Evolutionary conservation across 179 eudicot genomes (phyloP), one percentile per base, ranked within the genome.

Genomic region (Drosera spatulata): DNA sequence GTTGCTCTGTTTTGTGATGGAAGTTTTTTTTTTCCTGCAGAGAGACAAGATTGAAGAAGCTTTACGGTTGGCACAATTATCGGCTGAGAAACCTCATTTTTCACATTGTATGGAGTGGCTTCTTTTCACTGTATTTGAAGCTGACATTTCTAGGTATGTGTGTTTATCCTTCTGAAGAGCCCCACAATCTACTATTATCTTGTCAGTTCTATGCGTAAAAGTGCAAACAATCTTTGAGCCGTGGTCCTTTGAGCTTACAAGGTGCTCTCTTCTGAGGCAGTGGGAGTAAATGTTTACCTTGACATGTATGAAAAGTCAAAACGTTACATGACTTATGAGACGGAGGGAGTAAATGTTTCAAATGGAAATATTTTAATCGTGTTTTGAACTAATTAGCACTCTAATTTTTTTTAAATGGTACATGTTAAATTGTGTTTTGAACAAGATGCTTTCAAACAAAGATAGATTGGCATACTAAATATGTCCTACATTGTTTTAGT

Each of bases 61-160:
- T 64, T 79, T 93, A 57, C 82, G 85, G 65, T 79, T 93, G 67
- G 97, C 99, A 57, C 80, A 71, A 49, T 73, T 93, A 73, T 93
- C 99, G 47, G 93, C 89, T 42, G 93, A 86, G 79, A 93, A 89
- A 80, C 80, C 95, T 56, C 99, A 89, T 79, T 93, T 93, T 79
- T 89, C 97, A 55, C 99, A 86, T 66, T 89, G 95, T 71, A 78
- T 93, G 59, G 99, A 93, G 79, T 93, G 99, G 99, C 99, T 93
- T 67, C 97, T 93, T 63, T 93, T 93, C 73, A 93, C 99, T 10
- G 99, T 93, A 59, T 93, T 93, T 71, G 99, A 93, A 63, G 95
- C 95, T 64, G 99, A 89, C 47, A 89, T 93, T 73, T 89, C 97
- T 60, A 78, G 97, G 99, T 93, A 72, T 61, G 51, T 60, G 45